Evolutionary conservation across 2,329 filamentous ascomycete species (phyloP), one percentile per base, ranked within the genome.

Genomic region (Fusarium succisae): DNA sequence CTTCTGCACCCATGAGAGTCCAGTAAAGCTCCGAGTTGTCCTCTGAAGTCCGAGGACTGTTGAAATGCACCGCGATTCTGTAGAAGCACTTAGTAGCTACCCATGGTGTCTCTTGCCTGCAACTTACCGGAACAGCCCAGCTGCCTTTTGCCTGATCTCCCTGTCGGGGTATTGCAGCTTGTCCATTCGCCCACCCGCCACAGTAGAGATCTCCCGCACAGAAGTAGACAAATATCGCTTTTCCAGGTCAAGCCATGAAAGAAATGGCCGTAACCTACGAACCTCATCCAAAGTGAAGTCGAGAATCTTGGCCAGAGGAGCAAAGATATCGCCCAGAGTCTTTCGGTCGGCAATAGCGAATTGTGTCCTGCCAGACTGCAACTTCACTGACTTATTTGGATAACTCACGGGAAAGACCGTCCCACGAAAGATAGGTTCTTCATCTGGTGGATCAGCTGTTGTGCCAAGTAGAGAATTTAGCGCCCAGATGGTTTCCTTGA

Each of bases 261-360:
- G 20, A 9, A 85, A 80, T 2, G 76, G 77, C 7, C 61, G 62
- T 2, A 86, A 63, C 0, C 61, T 66, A 5, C 65, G 70, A 8
- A 83, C 73, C 3, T 85, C 81, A 12, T 82, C 76, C 5, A 83
- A 53, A 0, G 51, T 70, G 57, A 84, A 84, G 63, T 84, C 82
- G 1, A 85, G 72, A 6, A 82, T 64, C 53, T 80, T 83, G 8
- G 80, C 77, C 17, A 65, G 75, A 10, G 58, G 26, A 0, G 55
- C 26, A 54, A 86, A 85, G 1, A 68, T 57, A 7, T 76, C 69
- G 0, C 51, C 57, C 4, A 83, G 58, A 1, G 44, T 24, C 13
- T 82, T 76, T 30, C 80, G 80, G 55, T 85, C 83, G 4, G 76
- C 59, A 4, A 85, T 79, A 17, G 76, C 79, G 55, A 85, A 85